phyloP scores from a whole-genome alignment of 2,329 filamentous ascomycete genomes.

The Stagonosporopsis cucurbitacearum region DNA sequence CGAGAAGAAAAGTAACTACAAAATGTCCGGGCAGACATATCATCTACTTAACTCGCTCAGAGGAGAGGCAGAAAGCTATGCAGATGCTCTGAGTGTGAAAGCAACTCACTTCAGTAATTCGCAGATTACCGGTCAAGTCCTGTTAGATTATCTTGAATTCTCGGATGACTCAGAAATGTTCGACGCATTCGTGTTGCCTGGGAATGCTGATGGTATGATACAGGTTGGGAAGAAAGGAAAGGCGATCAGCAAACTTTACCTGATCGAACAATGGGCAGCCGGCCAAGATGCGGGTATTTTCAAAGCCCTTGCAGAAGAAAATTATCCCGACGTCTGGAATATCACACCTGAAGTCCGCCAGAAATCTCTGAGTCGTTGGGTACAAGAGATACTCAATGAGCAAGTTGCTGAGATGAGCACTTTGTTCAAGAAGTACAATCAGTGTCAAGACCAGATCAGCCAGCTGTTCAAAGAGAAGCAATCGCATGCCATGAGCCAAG shows the following conservation, averaged over 20 bases:
- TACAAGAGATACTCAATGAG: constrained; percentile 55
- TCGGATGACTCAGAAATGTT: constrained; percentile 60
- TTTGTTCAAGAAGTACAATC: constrained; percentile 53
- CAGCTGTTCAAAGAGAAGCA: constrained; percentile 35
- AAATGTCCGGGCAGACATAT: constrained; percentile 47
- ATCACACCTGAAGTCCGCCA: constrained; percentile 52
- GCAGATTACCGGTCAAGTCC: constrained; percentile 16
- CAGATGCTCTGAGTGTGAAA: constrained; percentile 23
- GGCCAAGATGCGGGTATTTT: constrained; percentile 58
- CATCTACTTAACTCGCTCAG: constrained; percentile 53
- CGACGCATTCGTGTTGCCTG: constrained; percentile 63
- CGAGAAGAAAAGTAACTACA: constrained; percentile 47
- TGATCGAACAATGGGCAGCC: constrained; percentile 61
- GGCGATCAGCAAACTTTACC: constrained; percentile 54
- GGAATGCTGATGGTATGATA: constrained; percentile 54
- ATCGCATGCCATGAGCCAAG: constrained; percentile 54
- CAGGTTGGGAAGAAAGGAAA: constrained; percentile 57
- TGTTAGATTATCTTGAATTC: constrained; percentile 62
- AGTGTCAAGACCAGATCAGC: constrained; percentile 50
- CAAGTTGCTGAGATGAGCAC: constrained; percentile 52
- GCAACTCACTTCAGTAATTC: constrained; percentile 17
- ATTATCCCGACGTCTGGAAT: constrained; percentile 58
- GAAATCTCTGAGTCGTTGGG: constrained; percentile 40
- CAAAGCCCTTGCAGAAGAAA: constrained; percentile 30
- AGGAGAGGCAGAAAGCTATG: constrained; percentile 44